Base-by-base conservation (phyloP, 306 rosid genomes). In the Cajanus cajan region DNA sequence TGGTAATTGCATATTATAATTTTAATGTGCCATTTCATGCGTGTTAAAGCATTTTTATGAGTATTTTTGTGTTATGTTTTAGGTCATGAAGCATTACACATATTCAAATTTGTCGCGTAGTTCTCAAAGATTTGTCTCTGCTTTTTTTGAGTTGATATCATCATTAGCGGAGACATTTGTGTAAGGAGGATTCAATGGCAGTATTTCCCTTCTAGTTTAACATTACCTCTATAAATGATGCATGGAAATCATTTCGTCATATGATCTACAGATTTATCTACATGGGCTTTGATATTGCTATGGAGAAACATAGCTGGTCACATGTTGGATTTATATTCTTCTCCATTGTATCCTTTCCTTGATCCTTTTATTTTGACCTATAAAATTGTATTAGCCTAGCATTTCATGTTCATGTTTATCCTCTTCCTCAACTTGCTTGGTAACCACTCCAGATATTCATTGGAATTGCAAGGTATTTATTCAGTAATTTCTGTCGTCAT, bases 61-160 rank as follows among this genome's bases (percentile, higher is more conserved):
- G 33, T 68, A 68, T 37, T 22, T 73, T 63, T 68, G 67, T 77
- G 69, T 62, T 83, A 39, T 76, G 52, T 73, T 65, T 77, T 79
- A 92, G 94, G 93, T 92, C 85, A 92, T 92, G 97, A 92, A 92
- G 90, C 97, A 89, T 72, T 92, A 90, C 80, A 81, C 93, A 5
- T 92, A n/a, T 81, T 92, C 97, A 24, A 92, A 92, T 81, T 89
- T 92, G 85, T 90, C 94, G 24, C 83, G 79, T 47, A 87, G 86
- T 83, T 92, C 97, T 74, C 97, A 92, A 81, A 84, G 80, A 76
- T 88, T 92, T 76, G 94, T 75, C 50, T 87, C 88, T 78, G 82
- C 91, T 19, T 92, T 92, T 87, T 92, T 92, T 68, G 86, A 92
- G 81, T 86, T 90, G 87, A 85, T 92, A 82, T 92, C 97, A 77